Percentiles rank a stretch among this genome's conserved stretches.
These are phyloP conservation scores for Malassezia furfur DNA, from an alignment of 1,284 basidiomycete species.

Conservation along the genomic window DNA sequence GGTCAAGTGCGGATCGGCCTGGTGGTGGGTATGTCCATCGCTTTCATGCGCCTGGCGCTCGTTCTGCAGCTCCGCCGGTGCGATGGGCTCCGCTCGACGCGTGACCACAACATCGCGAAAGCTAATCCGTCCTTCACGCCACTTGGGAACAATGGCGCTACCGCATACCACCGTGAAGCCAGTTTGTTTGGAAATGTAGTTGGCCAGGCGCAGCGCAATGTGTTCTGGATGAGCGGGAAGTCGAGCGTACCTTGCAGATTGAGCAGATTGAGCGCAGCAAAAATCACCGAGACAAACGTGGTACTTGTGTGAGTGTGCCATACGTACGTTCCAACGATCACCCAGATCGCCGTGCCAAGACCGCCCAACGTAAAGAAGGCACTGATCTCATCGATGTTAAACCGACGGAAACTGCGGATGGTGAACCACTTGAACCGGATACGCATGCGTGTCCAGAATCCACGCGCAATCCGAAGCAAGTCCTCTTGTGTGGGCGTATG, in stretches of 20 bases:
- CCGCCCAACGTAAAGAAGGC: slow-evolving; percentile 77
- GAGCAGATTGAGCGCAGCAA: slow-evolving; percentile 78
- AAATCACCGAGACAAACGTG: slow-evolving; percentile 86
- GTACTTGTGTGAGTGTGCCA: slow-evolving; percentile 51
- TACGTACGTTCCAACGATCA: slow-evolving; percentile 71
- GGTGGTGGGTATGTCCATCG: not conserved
- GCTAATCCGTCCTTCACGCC: slow-evolving; percentile 87
- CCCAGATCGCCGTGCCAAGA: slow-evolving; percentile 83
- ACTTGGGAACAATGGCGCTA: slow-evolving; percentile 92
- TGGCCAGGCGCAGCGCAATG: slow-evolving; percentile 77
- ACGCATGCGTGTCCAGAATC: slow-evolving; percentile 77
- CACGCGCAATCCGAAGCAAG: slow-evolving; percentile 71
- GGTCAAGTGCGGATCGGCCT: not conserved
- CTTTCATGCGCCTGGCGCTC: slow-evolving; percentile 15
- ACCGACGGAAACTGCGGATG: slow-evolving; percentile 85
- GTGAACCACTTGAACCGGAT: slow-evolving; percentile 98
- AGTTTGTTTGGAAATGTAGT: slow-evolving; percentile 84
- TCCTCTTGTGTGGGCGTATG: slow-evolving; percentile 52
- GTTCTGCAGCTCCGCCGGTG: slow-evolving; percentile 30
- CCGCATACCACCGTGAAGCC: slow-evolving; percentile 93
- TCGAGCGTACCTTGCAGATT: slow-evolving; percentile 65
- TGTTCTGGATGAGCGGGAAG: slow-evolving; percentile 56
- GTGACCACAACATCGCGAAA: slow-evolving; percentile 96
- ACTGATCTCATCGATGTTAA: slow-evolving; percentile 92
- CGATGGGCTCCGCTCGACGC: slow-evolving; percentile 56